Evolutionary conservation across 1,284 basidiomycete species (phyloP), one percentile per base, ranked within the genome.

Genomic region (Laetiporus sulphureus): DNA sequence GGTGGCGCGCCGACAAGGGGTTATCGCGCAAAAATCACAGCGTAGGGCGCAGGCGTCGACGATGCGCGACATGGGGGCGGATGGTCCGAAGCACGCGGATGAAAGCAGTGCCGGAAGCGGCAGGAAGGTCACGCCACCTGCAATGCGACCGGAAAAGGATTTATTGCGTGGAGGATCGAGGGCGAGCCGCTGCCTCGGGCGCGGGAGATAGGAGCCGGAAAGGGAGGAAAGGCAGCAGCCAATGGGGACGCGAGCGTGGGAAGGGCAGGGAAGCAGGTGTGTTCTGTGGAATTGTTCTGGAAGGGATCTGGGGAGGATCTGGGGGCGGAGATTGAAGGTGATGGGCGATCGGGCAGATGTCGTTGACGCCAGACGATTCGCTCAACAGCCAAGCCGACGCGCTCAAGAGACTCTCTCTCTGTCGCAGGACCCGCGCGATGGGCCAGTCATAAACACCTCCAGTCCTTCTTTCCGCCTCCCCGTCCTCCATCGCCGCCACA

Each of bases 81-180:
- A 54, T 48, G 47, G 49, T 54, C 53, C 53, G 53, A 52, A 38
- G 45, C 48, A 46, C 29, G 45, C 53, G 53, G 53, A 46, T 41
- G 36, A 22, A 31, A 33, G 42, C 24, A 38, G 30, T 41, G 25
- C 33, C 40, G 43, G 41, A 40, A 32, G 45, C 40, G 41, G 34
- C 31, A 24, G 42, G 38, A 38, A 25, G 40, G 41, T 45, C 41
- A 45, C 42, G 40, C 44, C 40, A 37, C 25, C 38, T 40, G 36
- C 33, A 30, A 41, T 39, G 42, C 4, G 32, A 38, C 51, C 41
- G 31, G 42, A 50, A 45, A 52, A 50, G 52, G 54, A 34, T 45
- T 46, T 40, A 55, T 55, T 55, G 47, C 51, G 41, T 35, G 21
- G 29, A 44, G 15, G 44, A 48, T 38, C 44, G 49, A 33, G 36